phyloP scores from a whole-genome alignment of 2,329 filamentous ascomycete species.

The Trichoderma pleuroti region DNA sequence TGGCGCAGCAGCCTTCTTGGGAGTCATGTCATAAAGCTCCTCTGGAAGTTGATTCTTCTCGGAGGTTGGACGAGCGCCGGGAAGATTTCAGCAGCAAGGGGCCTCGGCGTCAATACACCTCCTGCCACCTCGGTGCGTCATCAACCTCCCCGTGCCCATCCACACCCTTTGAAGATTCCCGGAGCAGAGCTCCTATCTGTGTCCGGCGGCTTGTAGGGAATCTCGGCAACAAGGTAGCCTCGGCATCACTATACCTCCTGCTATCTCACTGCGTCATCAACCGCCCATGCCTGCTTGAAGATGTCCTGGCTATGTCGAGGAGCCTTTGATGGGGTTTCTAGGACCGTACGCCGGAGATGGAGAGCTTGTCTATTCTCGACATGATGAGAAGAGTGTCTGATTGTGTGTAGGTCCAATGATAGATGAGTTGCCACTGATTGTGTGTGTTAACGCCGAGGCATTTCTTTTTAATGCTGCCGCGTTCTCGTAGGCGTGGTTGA shows the following conservation, averaged over 20 bases:
- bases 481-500: conserved; percentile 31
- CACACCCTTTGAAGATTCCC: no score
- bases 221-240: not conserved
- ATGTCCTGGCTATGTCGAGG: not conserved
- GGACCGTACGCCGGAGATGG: conserved; percentile 78
- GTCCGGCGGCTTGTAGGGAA: no score
- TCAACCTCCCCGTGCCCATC: not conserved
- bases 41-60: no score
- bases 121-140: not conserved
- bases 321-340: conserved; percentile 35
- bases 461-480: not conserved
- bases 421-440: not conserved
- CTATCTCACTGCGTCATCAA: not conserved
- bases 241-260: not conserved
- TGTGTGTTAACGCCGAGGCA: not conserved
- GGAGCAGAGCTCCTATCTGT: no score
- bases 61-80: no score
- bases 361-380: conserved; percentile 87
- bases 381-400: conserved; percentile 34
- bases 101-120: not conserved
- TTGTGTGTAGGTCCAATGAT: not conserved
- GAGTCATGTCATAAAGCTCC: no score
- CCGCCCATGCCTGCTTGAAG: not conserved
- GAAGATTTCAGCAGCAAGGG: not conserved
- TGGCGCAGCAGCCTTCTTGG: no score